Evolutionary conservation across 2,329 filamentous ascomycete genomes (phyloP), one percentile per base, ranked within the genome.

Genomic region (Fusarium caatingaense): DNA sequence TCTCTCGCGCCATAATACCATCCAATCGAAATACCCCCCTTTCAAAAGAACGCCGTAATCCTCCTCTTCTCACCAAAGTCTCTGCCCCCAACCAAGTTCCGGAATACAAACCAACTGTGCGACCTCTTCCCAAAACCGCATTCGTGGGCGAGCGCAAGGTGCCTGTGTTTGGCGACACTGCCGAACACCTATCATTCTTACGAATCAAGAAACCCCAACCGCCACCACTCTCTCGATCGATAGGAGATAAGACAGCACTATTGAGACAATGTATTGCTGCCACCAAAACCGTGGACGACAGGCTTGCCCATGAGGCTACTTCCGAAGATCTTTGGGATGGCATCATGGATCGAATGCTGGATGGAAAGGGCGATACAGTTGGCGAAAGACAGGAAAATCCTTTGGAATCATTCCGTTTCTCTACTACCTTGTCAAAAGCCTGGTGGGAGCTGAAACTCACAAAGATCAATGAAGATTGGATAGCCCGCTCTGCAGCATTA

Each of bases 201-300:
- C 88, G 92, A 37, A 79, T 91, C 46, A 84, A 82, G 66, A 92
- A 91, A 77, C 89, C 89, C 7, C 90, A 94, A 77, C 86, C 90
- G 4, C 75, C 76, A 1, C 78, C 79, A n/a, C 78, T 94, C 21
- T 86, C 84, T n/a, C 80, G 85, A 11, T 83, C 90, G 18, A 73
- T 94, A 4, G 80, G 83, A 12, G 80, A 86, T 51, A 88, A 87
- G 72, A 77, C 85, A 20, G 64, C 75, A 6, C 76, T 79, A 41
- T 84, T 84, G n/a, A 78, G 83, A 45, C 76, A 76, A 46, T 79
- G 83, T 18, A 77, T 85, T 15, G 62, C 80, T 48, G 74, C 74
- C 18, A 72, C 83, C 1, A 66, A 82, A 11, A 72, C 79, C 9
- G 71, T 88, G 23, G 74, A 79, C 12, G 82, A 84, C 6, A 80